phyloP scores from a whole-genome alignment of 495 filamentous ascomycete genomes.

The Aspergillus diversus region DNA sequence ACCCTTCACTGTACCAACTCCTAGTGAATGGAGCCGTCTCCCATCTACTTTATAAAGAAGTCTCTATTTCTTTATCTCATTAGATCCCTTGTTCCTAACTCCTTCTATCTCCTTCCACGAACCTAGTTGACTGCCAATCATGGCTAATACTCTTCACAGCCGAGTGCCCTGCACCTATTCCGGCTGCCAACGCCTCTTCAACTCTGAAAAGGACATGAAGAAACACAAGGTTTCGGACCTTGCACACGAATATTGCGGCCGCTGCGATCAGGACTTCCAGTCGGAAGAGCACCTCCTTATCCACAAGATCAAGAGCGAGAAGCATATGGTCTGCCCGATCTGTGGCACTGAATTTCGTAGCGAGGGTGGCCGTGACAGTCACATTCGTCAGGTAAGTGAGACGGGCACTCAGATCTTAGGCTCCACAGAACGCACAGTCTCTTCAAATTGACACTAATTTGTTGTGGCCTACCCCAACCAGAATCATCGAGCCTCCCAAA shows the following conservation, averaged over 20 bases:
- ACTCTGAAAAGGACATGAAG: constrained; percentile 44
- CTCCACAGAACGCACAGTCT: neutral
- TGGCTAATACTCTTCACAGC: neutral
- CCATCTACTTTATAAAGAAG: neutral
- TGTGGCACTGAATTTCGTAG: constrained; percentile 56
- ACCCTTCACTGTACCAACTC: too few relatives aligned
- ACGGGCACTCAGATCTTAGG: neutral
- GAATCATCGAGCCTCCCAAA: constrained; percentile 48
- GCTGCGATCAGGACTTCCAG: constrained; percentile 54
- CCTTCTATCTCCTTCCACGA: too few relatives aligned
- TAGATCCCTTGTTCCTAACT: neutral
- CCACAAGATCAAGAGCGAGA: constrained; percentile 43
- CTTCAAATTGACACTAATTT: neutral
- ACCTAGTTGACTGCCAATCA: neutral
- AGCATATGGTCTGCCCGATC: constrained; percentile 53
- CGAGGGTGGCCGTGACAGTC: constrained; percentile 46
- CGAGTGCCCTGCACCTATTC: constrained; percentile 59
- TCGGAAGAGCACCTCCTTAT: constrained; percentile 44
- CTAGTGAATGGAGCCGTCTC: too few relatives aligned
- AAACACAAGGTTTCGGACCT: constrained; percentile 48
- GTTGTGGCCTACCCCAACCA: constrained; percentile 12
- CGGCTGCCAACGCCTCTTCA: constrained; percentile 66
- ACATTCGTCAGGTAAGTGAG: constrained; percentile 50
- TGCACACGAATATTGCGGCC: constrained; percentile 54
- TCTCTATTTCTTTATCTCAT: neutral